Evolutionary conservation across 2,329 filamentous ascomycete genomes (phyloP), one percentile per base, ranked within the genome.

Genomic region (Sclerotinia spermophila): DNA sequence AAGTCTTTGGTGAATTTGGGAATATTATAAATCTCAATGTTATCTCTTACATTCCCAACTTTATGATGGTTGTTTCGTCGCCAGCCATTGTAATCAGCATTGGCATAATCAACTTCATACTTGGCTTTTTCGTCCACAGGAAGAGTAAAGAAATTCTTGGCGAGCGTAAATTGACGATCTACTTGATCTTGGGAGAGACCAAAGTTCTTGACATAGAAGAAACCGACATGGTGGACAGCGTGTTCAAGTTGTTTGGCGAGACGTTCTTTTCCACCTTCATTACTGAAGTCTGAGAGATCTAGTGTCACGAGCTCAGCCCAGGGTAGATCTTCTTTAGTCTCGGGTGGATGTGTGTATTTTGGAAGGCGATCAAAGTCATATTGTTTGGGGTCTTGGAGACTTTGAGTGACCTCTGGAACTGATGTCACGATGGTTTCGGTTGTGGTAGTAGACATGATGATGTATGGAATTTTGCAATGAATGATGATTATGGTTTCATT

Each of bases 121-220:
- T 86, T 86, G 67, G 86, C 82, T 75, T 89, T 90, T 75, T 90
- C 87, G 15, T 87, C 84, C 0, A 83, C 80, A 0, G 87, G 82
- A 0, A 90, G 80, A 6, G 83, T 77, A 75, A 89, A 89, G 72
- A 90, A 84, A 48, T 85, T 82, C 71, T 86, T 86, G 1, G 84
- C 87, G 3, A 90, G 83, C 19, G 87, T 86, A 72, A 89, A 90
- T 73, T 90, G 87, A 8, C 82, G 81, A 73, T 90, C 84, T 2
- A 90, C 83, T 76, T 88, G 81, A 61, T 88, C 86, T 76, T 89
- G 86, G 0, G 79, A 81, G n/a, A 90, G 82, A 44, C 87, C 87
- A 72, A 86, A 89, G 79, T 89, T 88, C 71, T 84, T 85, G 30
- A 90, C 84, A 72, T 89, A 89, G 80, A 90, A 90, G 80, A 90